Percentiles rank a stretch among this genome's conserved stretches.
phyloP scores from a whole-genome alignment of 2,329 filamentous ascomycete species.

The Fusarium multiceps region DNA sequence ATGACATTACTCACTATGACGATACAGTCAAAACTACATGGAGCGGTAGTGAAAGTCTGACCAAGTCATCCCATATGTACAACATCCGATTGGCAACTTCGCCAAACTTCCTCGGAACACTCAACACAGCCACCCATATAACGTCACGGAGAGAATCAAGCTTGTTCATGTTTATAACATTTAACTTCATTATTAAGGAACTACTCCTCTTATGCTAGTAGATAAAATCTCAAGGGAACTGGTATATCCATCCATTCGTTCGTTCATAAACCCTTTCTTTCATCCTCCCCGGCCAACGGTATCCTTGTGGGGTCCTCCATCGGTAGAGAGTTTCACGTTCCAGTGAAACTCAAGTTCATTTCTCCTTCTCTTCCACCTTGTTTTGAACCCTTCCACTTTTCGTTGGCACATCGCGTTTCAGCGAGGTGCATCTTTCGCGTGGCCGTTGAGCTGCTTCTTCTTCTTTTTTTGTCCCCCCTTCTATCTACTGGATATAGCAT shows the following conservation, averaged over 20 bases:
- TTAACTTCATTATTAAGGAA: constrained; percentile 31
- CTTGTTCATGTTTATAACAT: not conserved
- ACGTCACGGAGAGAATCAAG: not conserved
- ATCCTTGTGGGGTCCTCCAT: constrained; percentile 21
- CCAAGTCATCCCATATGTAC: not conserved
- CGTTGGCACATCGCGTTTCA: constrained; percentile 24
- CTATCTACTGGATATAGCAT: not conserved
- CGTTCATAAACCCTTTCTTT: not conserved
- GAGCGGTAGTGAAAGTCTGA: not conserved
- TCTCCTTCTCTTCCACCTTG: constrained; percentile 45
- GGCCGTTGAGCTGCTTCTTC: constrained; percentile 2
- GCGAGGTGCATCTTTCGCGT: constrained; percentile 7
- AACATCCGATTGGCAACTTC: not conserved
- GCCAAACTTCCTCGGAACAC: not conserved
- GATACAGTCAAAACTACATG: not conserved
- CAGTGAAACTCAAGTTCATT: constrained; percentile 41
- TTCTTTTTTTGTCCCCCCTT: not conserved
- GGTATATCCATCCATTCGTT: constrained; percentile 24
- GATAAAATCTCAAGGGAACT: constrained; percentile 23
- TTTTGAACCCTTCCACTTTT: not conserved
- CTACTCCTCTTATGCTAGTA: constrained; percentile 32
- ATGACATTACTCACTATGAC: not conserved
- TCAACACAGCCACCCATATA: not conserved
- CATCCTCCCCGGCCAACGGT: constrained; percentile 26
- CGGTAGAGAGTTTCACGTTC: constrained; percentile 23